Percentiles rank a stretch among this genome's conserved stretches.
These are phyloP conservation scores for Hyaloperonospora brassicae DNA, from an alignment of 352 stramenopile species.

Conservation along the genomic window DNA sequence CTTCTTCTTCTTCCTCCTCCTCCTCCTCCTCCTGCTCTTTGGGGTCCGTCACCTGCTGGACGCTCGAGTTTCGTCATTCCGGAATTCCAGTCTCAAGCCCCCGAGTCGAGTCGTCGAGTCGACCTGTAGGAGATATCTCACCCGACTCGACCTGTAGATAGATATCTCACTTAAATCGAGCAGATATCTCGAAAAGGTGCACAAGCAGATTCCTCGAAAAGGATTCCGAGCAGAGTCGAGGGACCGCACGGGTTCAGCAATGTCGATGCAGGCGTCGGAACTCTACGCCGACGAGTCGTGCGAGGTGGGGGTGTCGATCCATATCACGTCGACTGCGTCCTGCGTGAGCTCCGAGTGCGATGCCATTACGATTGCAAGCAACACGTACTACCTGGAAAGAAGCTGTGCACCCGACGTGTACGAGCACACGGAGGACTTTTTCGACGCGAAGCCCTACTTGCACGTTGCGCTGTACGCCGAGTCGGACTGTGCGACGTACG, in stretches of 20 bases:
- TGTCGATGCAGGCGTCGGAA: slow-evolving; percentile 21
- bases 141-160: too few species aligned
- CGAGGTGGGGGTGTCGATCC: slow-evolving; percentile 13
- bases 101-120: too few species aligned
- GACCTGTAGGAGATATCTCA: too few species aligned
- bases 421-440: slow-evolving; percentile 14
- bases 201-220: too few species aligned
- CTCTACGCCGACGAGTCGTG: slow-evolving; percentile 30
- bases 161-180: too few species aligned
- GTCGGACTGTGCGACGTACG: slow-evolving; percentile 18
- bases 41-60: too few species aligned
- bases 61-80: too few species aligned
- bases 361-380: slow-evolving; percentile 6
- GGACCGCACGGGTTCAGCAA: not conserved
- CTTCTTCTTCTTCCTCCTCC: too few species aligned
- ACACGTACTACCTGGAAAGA: slow-evolving; percentile 21
- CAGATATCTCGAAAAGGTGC: too few species aligned
- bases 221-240: too few species aligned
- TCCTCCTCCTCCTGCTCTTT: too few species aligned
- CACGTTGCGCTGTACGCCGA: slow-evolving; percentile 22
- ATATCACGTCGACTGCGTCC: slow-evolving; percentile 1
- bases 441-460: slow-evolving; percentile 14
- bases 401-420: slow-evolving; percentile 21
- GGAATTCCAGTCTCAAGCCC: too few species aligned
- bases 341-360: slow-evolving; percentile 14